These are phyloP conservation scores for Eucalyptus pauciflora DNA, from an alignment of 345 rosid genomes.

Conservation along the genomic window DNA sequence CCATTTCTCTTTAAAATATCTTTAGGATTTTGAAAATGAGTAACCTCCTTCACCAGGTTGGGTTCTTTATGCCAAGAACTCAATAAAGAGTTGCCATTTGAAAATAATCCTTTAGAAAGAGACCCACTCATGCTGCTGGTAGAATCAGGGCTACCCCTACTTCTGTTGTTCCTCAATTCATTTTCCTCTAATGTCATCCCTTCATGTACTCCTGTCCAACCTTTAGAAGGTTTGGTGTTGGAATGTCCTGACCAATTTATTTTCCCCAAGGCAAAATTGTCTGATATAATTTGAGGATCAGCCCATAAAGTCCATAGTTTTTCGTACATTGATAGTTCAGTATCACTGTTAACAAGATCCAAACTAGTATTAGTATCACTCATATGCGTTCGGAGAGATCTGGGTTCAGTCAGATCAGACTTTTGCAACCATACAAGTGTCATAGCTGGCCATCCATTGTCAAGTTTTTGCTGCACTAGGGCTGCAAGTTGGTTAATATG, in stretches of 20 bases:
- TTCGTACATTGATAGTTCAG: conserved; percentile 20
- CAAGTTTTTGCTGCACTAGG: conserved; percentile 38
- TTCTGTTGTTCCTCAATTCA: conserved; percentile 16
- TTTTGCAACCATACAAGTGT: conserved; percentile 56
- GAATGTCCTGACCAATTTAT: conserved; percentile 30
- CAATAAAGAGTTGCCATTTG: conserved; percentile 19
- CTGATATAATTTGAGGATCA: conserved; percentile 46
- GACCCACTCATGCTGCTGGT: conserved; percentile 19
- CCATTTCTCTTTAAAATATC: conserved; percentile 76
- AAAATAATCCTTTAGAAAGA: conserved; percentile 15
- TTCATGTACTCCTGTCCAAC: conserved; percentile 48
- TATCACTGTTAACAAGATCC: conserved; percentile 15
- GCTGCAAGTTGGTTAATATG: conserved; percentile 47
- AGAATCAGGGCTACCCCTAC: conserved; percentile 11
- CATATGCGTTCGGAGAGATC: conserved; percentile 13
- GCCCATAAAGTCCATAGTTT: conserved; percentile 59
- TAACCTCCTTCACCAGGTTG: conserved; percentile 17
- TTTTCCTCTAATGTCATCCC: conserved; percentile 15
- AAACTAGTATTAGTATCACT: conserved; percentile 9
- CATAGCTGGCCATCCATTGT: conserved; percentile 33
- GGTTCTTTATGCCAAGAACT: conserved; percentile 48
- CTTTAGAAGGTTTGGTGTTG: conserved; percentile 19
- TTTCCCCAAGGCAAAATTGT: conserved; percentile 49
- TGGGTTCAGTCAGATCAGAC: conserved; percentile 26
- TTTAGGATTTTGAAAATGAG: conserved; percentile 43